A percentile compares a stretch with the other conserved stretches of the same genome.
These are phyloP conservation scores for Sarocladium strictum DNA, from an alignment of 2,329 filamentous ascomycete species.

Conservation along the genomic window DNA sequence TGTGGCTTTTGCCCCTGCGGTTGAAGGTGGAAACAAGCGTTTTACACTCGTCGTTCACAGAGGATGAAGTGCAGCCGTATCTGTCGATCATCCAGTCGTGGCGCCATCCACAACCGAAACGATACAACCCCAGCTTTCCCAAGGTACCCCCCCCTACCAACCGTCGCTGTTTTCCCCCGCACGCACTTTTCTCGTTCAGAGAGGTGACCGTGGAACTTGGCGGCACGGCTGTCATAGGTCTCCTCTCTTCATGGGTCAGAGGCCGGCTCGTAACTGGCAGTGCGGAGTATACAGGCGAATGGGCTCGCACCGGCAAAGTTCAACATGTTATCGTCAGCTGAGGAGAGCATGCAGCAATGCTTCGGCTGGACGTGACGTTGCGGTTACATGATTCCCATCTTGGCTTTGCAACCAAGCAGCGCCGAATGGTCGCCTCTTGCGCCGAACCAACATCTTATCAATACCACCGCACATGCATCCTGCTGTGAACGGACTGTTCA, in stretches of 20 bases:
- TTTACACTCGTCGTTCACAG: too few relatives aligned
- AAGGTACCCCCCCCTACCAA: neutral
- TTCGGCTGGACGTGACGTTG: neutral
- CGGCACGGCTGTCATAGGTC: too few relatives aligned
- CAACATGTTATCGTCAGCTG: neutral
- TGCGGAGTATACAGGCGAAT: neutral
- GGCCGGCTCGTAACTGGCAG: neutral
- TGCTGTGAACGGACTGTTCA: too few relatives aligned
- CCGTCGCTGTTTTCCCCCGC: neutral
- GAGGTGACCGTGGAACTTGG: neutral
- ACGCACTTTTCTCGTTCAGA: slow-evolving; percentile 2
- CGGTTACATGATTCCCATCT: neutral
- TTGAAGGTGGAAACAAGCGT: too few relatives aligned
- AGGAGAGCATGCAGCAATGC: neutral
- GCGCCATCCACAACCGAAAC: neutral
- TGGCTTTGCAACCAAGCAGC: too few relatives aligned
- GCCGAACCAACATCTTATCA: too few relatives aligned
- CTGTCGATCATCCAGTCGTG: neutral
- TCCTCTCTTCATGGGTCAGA: too few relatives aligned
- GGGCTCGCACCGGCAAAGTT: neutral
- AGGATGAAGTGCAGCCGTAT: neutral
- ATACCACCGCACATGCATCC: too few relatives aligned
- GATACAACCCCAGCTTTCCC: neutral
- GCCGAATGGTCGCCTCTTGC: too few relatives aligned
- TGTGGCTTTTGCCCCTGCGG: too few relatives aligned